Evolutionary conservation across 768 basidiomycete genomes (phyloP), one percentile per base, ranked within the genome.

Genomic region (Naganishia friedmannii): DNA sequence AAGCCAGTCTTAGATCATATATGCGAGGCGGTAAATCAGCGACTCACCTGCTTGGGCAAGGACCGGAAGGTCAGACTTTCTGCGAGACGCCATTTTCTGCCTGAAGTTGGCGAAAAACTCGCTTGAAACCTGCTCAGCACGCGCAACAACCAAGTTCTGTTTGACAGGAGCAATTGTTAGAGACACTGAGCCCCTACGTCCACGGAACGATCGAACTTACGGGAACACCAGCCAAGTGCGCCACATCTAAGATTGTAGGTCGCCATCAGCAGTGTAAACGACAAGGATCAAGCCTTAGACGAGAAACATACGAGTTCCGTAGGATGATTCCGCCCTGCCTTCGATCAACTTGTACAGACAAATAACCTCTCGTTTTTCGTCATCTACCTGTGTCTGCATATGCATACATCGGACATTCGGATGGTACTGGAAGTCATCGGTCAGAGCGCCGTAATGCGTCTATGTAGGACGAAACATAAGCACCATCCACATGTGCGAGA

Each of bases 401-500:
- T 96, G 88, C 89, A 95, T 95, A 67, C 89, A 91, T 68, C 91
- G 85, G 74, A 98, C 90, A 76, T 94, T 96, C 0, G 91, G 90
- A 77, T 94, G 92, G 75, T 92, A 92, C 2, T 86, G 86, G 78
- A 90, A 97, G 78, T 98, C 95, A 74, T 96, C 92, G 9, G 95
- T 96, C 53, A 98, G 84, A 0, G 93, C 91, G 3, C 93, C 93
- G 74, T 98, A 99, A 81, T 99, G 96, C 0, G 96, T 99, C 42
- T 82, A 65, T 0, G 7, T 2, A 9, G 10, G 13, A 32, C 29
- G 21, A n/a, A 2, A 8, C 15, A 26, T 58, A 17, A 58, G 57
- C 8, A 39, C 7, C 7, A 7, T 32, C 10, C 39, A 7, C 55
- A 15, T 23, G n/a, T 19, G 19, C 6, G n/a, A 37, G 8, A 53